Evolutionary conservation across 441 rosid species (phyloP), one percentile per base, ranked within the genome.

Genomic region (Capsella rubella): DNA sequence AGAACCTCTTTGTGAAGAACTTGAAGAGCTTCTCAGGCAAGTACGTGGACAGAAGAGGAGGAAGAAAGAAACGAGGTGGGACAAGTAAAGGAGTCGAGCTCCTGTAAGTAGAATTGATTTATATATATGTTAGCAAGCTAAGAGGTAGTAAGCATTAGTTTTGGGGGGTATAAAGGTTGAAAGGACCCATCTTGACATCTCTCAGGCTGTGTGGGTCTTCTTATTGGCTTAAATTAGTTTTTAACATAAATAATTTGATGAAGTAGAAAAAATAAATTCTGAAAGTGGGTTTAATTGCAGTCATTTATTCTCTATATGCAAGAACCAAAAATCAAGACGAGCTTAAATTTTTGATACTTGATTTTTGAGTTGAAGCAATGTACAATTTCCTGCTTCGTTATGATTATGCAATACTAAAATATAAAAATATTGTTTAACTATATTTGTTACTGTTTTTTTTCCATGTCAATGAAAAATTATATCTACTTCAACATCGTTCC

Each of bases 1-100:
- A 12, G 66, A 69, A n/a, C 76, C 72, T 3, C 76, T 77, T 1
- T 71, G 72, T 64, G 50, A 64, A 71, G 75, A 64, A 50, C 67
- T 77, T 31, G 18, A 71, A 64, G 72, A 64, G 15, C 72, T 76
- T 60, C 16, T 76, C 1, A 18, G 3, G 35, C 9, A 69, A 37
- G 52, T 69, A 13, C 45, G 29, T 16, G 53, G 39, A 29, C 28
- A 55, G 65, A 62, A 62, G 35, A 69, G 47, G 75, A 68, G 74
- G 69, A 69, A 63, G 60, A 69, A 25, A 62, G 27, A 3, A 4
- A 15, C 64, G 10, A 68, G 58, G 64, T 75, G 69, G 57, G 69
- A 61, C 16, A 60, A 3, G 7, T 67, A 42, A 39, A 67, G 58
- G 34, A 66, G 60, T 40, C 39, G 21, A 74, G 66, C 59, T 56